A percentile compares a stretch with the other conserved stretches of the same genome.
These are phyloP conservation scores for Porogramme epimiltina DNA, from an alignment of 1,284 basidiomycete species.

Conservation along the genomic window DNA sequence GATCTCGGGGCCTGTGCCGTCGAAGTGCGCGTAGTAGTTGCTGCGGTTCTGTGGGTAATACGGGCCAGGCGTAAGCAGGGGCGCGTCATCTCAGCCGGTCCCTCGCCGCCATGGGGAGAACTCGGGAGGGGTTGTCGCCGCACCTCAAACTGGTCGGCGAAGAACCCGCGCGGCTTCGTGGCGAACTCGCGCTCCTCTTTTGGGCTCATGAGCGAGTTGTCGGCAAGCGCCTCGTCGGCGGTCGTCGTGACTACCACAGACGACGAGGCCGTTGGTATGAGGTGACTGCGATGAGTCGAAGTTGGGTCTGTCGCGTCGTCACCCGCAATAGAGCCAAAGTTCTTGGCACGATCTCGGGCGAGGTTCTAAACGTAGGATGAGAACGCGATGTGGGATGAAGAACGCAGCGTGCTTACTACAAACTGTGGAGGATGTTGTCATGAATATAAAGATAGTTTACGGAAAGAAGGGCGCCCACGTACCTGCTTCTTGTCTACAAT, in stretches of 20 bases:
- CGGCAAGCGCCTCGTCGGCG: conserved; percentile 39
- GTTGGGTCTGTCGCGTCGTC: conserved; percentile 28
- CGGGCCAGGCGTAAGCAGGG: neutral
- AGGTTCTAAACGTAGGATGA: no score
- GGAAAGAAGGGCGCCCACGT: conserved; percentile 49
- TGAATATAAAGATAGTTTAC: conserved; percentile 23
- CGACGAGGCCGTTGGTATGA: conserved; percentile 28
- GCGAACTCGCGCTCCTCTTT: conserved; percentile 45
- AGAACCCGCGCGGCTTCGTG: conserved; percentile 71
- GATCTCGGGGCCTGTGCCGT: conserved; percentile 94
- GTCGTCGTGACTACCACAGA: conserved; percentile 63
- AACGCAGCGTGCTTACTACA: neutral
- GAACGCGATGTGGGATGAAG: no score
- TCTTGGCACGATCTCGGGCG: conserved; percentile 73
- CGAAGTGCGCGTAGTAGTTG: conserved; percentile 89
- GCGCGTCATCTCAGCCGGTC: no score
- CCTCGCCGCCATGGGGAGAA: neutral
- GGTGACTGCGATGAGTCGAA: conserved; percentile 20
- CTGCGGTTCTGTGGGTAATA: conserved; percentile 66
- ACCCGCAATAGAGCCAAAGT: conserved; percentile 57
- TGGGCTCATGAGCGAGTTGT: conserved; percentile 39
- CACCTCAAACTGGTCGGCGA: conserved; percentile 95
- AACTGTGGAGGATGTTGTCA: neutral
- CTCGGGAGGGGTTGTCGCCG: no score
- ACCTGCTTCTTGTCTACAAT: conserved; percentile 96